Base-by-base conservation (phyloP, 2,329 filamentous ascomycete species). In the Pezicula radicicola region DNA sequence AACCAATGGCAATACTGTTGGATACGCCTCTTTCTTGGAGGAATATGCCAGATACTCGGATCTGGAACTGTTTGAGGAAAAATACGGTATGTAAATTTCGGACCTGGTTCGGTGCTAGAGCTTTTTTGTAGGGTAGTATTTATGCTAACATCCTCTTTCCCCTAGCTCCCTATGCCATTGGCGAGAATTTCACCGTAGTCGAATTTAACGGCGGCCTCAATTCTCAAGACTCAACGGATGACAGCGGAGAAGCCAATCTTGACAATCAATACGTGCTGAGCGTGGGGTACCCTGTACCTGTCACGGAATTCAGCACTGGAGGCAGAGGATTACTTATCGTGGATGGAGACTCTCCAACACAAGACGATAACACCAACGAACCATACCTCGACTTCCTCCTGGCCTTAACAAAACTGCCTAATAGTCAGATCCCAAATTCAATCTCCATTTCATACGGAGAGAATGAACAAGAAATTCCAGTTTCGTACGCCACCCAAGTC, bases 381-480 rank as follows among this genome's bases (percentile, higher is more conserved):
- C 84, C 84, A 0, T 87, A 87, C 66, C 70, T 87, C 2, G 73
- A 73, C 15, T 87, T 54, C 72, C 65, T 86, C 2, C 73, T 84
- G 1, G 66, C 70, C 2, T 76, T 79, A 55, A 63, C 68, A 1
- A 63, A 71, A 8, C 70, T 88, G 2, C 83, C 84, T 0, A 76
- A 81, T 43, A 12, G 9, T 4, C 9, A 33, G 12, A 33, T 33
- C 30, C 30, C 78, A 84, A 33, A 33, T 6, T 33, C 30, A 18
- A 76, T 88, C 62, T 79, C 75, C 50, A 83, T 80, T 15, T 85
- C 81, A 0, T 88, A 88, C 63, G 83, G 81, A 46, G 84, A 87
- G 52, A 75, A 81, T 52, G 84, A 88, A 67, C 81, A 87, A 62
- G 76, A 77, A 2, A 73, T 88, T 0, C 83, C 84, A 0, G 60